These are phyloP conservation scores for Bromus sterilis DNA, from an alignment of 176 grass and related monocot genomes.

Conservation along the genomic window DNA sequence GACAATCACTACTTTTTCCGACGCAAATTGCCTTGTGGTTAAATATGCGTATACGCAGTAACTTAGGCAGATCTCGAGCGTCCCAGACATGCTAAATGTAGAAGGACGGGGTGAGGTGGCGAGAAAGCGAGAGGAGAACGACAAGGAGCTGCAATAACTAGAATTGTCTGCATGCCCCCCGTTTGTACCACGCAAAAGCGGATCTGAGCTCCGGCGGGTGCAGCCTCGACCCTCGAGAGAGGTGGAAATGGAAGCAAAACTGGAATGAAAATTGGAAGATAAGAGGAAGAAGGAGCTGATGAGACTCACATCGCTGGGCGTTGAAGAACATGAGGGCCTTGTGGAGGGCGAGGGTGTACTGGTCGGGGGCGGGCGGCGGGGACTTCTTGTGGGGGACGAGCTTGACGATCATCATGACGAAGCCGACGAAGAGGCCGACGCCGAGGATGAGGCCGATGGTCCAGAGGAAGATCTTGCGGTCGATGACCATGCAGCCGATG, in stretches of 20 bases:
- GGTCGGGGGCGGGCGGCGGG: constrained; percentile 47
- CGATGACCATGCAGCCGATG: constrained; percentile 72
- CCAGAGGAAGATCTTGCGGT: constrained; percentile 92
- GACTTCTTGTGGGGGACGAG: constrained; percentile 67
- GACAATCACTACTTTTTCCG: background rate
- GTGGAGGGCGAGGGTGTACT: constrained; percentile 79
- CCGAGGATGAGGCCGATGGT: constrained; percentile 69
- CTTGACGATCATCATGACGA: constrained; percentile 89
- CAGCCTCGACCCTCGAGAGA: no score
- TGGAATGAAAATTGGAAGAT: background rate
- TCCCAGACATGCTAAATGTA: constrained; percentile 18
- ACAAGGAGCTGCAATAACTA: background rate
- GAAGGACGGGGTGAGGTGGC: constrained; percentile 15
- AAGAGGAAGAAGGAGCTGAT: background rate
- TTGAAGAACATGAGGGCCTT: constrained; percentile 99
- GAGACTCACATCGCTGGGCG: constrained; percentile 78
- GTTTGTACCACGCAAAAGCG: background rate
- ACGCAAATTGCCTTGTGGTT: background rate
- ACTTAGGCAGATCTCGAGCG: constrained; percentile 18
- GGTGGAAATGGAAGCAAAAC: background rate
- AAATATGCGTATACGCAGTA: background rate
- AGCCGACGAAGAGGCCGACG: constrained; percentile 63
- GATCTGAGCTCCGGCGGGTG: constrained; percentile 28
- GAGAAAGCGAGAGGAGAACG: constrained; percentile 3
- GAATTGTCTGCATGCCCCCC: constrained; percentile 8